These are phyloP conservation scores for Dovyalis caffra DNA, from an alignment of 345 rosid genomes.

Conservation along the genomic window DNA sequence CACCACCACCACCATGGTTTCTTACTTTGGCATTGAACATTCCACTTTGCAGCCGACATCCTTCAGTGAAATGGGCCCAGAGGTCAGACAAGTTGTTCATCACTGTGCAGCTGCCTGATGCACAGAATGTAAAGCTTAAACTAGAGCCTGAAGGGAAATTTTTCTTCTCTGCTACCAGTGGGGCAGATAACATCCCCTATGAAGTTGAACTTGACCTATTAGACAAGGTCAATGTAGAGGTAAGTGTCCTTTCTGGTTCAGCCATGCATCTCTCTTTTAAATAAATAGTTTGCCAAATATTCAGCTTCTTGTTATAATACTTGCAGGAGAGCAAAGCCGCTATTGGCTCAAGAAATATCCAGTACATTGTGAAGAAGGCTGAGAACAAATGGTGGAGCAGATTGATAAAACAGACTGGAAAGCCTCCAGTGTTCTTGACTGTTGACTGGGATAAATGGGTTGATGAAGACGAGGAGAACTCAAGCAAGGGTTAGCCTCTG, in stretches of 20 bases:
- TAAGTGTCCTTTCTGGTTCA: slow-evolving; percentile 15
- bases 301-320: background rate
- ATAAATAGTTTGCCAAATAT: background rate
- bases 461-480: slow-evolving; percentile 54
- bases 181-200: slow-evolving; percentile 43
- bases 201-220: slow-evolving; percentile 46
- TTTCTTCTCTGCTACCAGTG: slow-evolving; percentile 49
- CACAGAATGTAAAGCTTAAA: slow-evolving; percentile 53
- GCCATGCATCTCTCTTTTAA: background rate
- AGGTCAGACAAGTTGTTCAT: slow-evolving; percentile 47
- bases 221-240: slow-evolving; percentile 49
- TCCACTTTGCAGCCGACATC: slow-evolving; percentile 45
- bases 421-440: slow-evolving; percentile 46
- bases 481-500: slow-evolving; percentile 17
- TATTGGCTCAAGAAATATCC: slow-evolving; percentile 40
- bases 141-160: slow-evolving; percentile 58
- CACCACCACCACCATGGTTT: too few relatives aligned
- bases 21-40: background rate
- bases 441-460: slow-evolving; percentile 71
- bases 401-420: slow-evolving; percentile 44
- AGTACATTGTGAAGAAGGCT: slow-evolving; percentile 48
- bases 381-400: slow-evolving; percentile 62
- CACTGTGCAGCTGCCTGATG: slow-evolving; percentile 53
- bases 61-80: slow-evolving; percentile 62
- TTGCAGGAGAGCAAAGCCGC: slow-evolving; percentile 55